Evolutionary conservation across 805 yeast genomes (phyloP), one percentile per base, ranked within the genome.

Genomic region (Metschnikowia lachancei): DNA sequence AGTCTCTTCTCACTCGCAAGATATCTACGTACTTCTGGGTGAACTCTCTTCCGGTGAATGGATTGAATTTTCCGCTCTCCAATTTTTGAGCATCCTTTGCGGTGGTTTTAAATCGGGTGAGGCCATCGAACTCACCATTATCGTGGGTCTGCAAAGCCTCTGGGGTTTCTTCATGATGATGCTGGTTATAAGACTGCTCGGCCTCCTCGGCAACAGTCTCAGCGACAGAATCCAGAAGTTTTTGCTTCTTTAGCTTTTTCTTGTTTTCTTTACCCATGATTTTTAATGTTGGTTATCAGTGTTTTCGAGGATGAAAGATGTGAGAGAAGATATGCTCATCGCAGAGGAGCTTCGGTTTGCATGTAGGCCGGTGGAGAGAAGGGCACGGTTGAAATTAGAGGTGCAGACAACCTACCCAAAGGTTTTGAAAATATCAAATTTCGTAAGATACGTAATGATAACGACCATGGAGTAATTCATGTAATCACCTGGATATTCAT

Each of bases 11-110:
- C 20, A 75, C 78, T 57, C 80, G 81, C 50, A 94, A 73, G 50
- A 94, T 94, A 51, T 81, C 87, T 56, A 82, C 77, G 66, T 94
- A 94, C 59, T 82, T 80, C 44, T 80, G 69, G 6, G 85, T 64
- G 57, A 85, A 83, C 16, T 62, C 54, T 10, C 66, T 55, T 11
- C 94, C 95, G 1, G 90, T 87, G 70, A 94, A 92, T 5, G 96
- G 94, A 61, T 92, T 94, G 22, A 54, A 54, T 0, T 70, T 65
- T 1, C 82, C 86, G 50, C 69, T 61, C 63, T 86, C 92, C 41
- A 87, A 66, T 16, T 55, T 59, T 39, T 70, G 70, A 3, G 92
- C 91, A 51, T 80, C 80, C 38, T 66, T 68, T 9, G 87, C 81
- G 11, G 87, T 82, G 10, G 95, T 85, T 34, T 77, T 59, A 59